Conservation (phyloP, 495 filamentous ascomycete genomes). For the Astrothelium macrocarpum region DNA sequence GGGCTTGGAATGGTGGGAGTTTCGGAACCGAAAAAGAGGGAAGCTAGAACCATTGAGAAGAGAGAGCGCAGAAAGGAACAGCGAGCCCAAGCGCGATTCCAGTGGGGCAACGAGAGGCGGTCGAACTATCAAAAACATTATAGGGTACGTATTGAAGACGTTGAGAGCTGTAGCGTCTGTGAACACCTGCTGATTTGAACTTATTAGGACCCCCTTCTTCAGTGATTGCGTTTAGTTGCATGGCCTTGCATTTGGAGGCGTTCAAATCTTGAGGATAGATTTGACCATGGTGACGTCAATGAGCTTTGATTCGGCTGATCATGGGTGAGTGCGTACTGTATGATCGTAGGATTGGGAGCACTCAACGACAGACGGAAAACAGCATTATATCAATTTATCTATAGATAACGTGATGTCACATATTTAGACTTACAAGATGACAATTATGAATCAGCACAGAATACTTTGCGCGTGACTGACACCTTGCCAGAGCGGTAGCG, state of each 20-base stretch:
- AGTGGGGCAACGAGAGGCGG: constrained; percentile 53
- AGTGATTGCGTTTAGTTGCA: constrained; percentile 15
- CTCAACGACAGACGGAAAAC: no score
- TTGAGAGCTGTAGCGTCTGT: background rate
- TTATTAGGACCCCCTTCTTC: constrained; percentile 23
- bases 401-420: no score
- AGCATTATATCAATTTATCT: no score
- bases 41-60: constrained; percentile 54
- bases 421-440: no score
- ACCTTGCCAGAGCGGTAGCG: no score
- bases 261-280: background rate
- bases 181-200: background rate
- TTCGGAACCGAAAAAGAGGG: constrained; percentile 56
- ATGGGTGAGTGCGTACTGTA: no score
- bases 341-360: no score
- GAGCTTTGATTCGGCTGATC: no score
- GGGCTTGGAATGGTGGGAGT: constrained; percentile 69
- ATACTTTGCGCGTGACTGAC: no score
- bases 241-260: background rate
- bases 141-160: constrained; percentile 41
- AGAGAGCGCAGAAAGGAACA: constrained; percentile 53
- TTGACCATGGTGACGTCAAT: no score
- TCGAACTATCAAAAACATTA: constrained; percentile 70
- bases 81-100: constrained; percentile 47
- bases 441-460: no score